These are phyloP conservation scores for Trametes pubescens DNA, from an alignment of 1,284 basidiomycete species.

Conservation along the genomic window DNA sequence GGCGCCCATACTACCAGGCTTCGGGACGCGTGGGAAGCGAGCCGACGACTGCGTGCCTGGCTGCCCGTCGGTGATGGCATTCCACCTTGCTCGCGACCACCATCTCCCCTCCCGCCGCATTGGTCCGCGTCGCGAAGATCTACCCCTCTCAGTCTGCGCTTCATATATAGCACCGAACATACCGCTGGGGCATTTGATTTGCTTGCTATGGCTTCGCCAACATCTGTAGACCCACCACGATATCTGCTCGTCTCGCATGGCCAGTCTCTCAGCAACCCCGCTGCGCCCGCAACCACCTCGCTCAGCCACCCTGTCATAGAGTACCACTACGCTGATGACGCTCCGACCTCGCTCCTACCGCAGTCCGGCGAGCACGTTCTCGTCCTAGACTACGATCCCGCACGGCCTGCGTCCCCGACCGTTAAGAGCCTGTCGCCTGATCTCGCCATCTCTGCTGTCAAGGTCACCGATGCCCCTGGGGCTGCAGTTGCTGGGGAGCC, in stretches of 20 bases:
- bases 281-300: constrained; percentile 49
- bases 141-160: background rate
- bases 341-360: constrained; percentile 67
- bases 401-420: constrained; percentile 45
- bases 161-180: background rate
- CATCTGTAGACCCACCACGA: constrained; percentile 53
- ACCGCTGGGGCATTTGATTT: background rate
- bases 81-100: background rate
- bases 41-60: constrained; percentile 12
- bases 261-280: constrained; percentile 44
- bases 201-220: background rate
- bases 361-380: constrained; percentile 71
- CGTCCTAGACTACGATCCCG: constrained; percentile 69
- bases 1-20: constrained; percentile 9
- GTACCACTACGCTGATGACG: constrained; percentile 83
- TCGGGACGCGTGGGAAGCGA: constrained; percentile 12
- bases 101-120: background rate
- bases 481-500: constrained; percentile 59
- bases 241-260: constrained; percentile 69
- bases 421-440: constrained; percentile 70
- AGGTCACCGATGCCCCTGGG: constrained; percentile 75
- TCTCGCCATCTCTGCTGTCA: constrained; percentile 66
- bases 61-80: constrained; percentile 4
- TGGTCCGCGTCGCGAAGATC: background rate
- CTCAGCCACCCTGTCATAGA: constrained; percentile 80